Evolutionary conservation across 202 grass and related monocot genomes (phyloP), one percentile per base, ranked within the genome.

Genomic region (Setaria italica): DNA sequence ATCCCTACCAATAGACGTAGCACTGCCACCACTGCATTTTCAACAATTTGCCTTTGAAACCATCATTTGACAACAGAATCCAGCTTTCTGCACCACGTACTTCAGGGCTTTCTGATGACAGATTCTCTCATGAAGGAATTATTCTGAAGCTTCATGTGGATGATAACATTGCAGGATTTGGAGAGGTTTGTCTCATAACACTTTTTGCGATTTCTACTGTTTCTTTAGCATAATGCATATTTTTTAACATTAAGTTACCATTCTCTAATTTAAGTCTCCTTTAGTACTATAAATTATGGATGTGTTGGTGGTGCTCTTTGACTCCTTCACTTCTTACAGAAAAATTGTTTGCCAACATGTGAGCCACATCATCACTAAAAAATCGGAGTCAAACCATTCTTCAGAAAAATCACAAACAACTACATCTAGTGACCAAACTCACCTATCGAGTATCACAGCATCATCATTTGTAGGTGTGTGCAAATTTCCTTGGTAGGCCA

Each of bases 121-220:
- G 79, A 35, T 88, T 92, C 74, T 77, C 81, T 70, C 93, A 75
- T 90, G 88, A 92, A 85, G 93, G 95, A 65, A 90, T 95, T 86
- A 84, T 98, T 80, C 68, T 95, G 41, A 94, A 85, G 84, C 79
- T 98, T 72, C 35, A 56, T 89, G 33, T 91, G 85, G 93, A 86
- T 89, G 90, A 91, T 62, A 83, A 48, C 51, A 90, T 67, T 85
- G 70, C 81, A 34, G 95, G 95, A 85, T 87, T 98, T 53, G 95
- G 95, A 53, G 95, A 98, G 95, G 95, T 98, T 87, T 84, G 85
- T 93, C 72, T 88, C 39, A 87, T 58, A 87, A 81, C 30, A 84
- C 80, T 70, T 46, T 8, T 11, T 70, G 19, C 9, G 43, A 46
- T n/a, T 59, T 76, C 9, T 76, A 34, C 57, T 37, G 21, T 42